These are phyloP conservation scores for Plasmodium relictum DNA, from an alignment of 169 alveolate genomes.

Conservation along the genomic window DNA sequence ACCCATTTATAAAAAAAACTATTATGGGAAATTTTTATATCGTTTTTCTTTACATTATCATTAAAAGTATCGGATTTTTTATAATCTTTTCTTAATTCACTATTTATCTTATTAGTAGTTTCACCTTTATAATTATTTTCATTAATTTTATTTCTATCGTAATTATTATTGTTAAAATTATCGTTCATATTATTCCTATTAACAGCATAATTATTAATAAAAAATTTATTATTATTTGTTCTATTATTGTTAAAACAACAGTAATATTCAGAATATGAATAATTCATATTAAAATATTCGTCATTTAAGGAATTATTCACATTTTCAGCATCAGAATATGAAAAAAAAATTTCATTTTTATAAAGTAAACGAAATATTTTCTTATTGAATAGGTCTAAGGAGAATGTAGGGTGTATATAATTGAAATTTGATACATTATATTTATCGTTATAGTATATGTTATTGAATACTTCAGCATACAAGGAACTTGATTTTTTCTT, in stretches of 20 bases:
- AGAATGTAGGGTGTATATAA: not conserved
- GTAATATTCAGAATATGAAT: not conserved
- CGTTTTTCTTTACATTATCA: not conserved
- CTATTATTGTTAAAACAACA: not conserved
- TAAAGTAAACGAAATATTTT: not conserved
- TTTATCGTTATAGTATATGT: not conserved
- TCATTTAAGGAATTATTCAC: not conserved
- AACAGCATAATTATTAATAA: not conserved
- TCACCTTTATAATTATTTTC: not conserved
- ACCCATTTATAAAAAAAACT: conserved; percentile 7
- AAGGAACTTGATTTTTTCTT: not conserved
- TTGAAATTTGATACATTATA: not conserved
- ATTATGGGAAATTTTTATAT: not conserved
- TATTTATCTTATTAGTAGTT: not conserved
- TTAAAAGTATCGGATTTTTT: no score
- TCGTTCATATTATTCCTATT: no score
- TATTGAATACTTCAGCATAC: conserved; percentile 5
- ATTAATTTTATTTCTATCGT: not conserved
- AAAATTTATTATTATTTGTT: not conserved
- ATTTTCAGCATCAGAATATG: not conserved
- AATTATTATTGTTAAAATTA: no score
- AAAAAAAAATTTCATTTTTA: not conserved
- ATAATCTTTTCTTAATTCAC: not conserved
- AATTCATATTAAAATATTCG: not conserved
- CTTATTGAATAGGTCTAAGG: not conserved